Conservation (phyloP, 331 rosid genomes). For the Cydonia oblonga region DNA sequence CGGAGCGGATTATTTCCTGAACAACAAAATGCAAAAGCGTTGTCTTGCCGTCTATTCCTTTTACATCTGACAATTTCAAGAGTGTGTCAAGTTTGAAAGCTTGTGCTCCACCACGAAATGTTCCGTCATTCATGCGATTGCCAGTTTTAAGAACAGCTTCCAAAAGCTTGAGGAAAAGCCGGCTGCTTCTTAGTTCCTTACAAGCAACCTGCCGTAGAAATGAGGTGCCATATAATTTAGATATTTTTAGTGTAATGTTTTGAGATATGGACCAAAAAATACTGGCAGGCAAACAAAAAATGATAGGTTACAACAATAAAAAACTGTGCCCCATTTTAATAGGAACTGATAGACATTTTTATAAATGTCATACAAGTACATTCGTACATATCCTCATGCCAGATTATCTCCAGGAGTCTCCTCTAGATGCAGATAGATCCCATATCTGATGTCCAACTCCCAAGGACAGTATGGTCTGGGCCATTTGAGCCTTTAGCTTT, state of each 20-base stretch:
- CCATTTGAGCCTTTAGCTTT: background rate
- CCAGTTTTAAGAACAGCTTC: conserved; percentile 99
- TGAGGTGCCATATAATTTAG: conserved; percentile 8
- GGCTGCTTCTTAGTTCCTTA: conserved; percentile 64
- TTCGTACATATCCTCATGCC: background rate
- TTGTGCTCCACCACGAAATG: conserved; percentile 92
- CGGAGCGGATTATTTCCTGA: conserved; percentile 84
- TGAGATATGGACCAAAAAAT: background rate
- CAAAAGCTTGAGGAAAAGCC: conserved; percentile 87
- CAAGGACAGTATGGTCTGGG: background rate
- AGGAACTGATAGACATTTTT: background rate
- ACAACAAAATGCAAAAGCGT: conserved; percentile 88
- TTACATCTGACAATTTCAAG: conserved; percentile 79
- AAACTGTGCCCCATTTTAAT: background rate
- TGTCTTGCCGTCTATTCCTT: conserved; percentile 88
- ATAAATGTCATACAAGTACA: background rate
- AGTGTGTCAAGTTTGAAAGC: conserved; percentile 94
- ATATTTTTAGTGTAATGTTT: background rate
- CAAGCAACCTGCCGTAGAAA: conserved; percentile 63
- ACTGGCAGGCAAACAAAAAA: background rate
- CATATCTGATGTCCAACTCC: background rate
- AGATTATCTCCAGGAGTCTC: background rate
- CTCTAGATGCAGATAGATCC: background rate
- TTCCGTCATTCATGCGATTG: conserved; percentile 96
- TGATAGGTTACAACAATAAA: background rate